Evolutionary conservation across 2,329 filamentous ascomycete species (phyloP), one percentile per base, ranked within the genome.

Genomic region (Balansia obtecta): DNA sequence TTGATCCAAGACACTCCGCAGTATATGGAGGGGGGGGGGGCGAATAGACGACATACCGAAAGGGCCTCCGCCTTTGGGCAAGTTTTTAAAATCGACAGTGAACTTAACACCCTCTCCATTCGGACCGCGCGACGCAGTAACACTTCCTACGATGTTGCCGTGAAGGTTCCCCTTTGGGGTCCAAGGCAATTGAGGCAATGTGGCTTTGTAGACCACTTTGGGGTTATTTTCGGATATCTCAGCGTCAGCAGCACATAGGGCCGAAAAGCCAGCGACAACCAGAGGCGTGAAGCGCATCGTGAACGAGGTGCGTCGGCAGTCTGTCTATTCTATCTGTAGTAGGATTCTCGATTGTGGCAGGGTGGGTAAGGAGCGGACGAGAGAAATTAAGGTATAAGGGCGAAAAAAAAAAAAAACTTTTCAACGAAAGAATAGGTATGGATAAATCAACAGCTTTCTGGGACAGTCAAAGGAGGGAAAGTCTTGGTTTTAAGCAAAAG

Each of bases 81-180:
- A 67, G 58, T 81, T 80, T 50, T 69, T 72, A 59, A 85, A 76
- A 33, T 70, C 65, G 55, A 82, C 71, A 49, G 69, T 65, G 62
- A 80, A 77, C 49, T 69, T 63, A 48, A 83, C 74, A 42, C 81
- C 81, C 22, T 71, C 67, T 47, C 77, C 77, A 50, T 73, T 68
- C 1, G 70, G 62, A 40, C 67, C 66, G 40, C 73, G 67, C 38
- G 64, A 65, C 40, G 71, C 75, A 13, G 65, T 66, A 57, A 85
- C 65, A 34, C 58, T 70, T 15, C 80, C 76, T 57, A 76, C 71
- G 50, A 84, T 67, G 16, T 53, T 53, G 37, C 56, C 56, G 30
- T 52, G 27, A 37, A 57, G 39, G 46, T 80, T 79, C 56, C 76
- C 76, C 6, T 72, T 22, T 22, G 20, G n/a, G n/a, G n/a, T n/a